A percentile compares a stretch with the other conserved stretches of the same genome.
Conservation (phyloP, 495 filamentous ascomycete species). For the Melanomma pulvis-pyrius region DNA sequence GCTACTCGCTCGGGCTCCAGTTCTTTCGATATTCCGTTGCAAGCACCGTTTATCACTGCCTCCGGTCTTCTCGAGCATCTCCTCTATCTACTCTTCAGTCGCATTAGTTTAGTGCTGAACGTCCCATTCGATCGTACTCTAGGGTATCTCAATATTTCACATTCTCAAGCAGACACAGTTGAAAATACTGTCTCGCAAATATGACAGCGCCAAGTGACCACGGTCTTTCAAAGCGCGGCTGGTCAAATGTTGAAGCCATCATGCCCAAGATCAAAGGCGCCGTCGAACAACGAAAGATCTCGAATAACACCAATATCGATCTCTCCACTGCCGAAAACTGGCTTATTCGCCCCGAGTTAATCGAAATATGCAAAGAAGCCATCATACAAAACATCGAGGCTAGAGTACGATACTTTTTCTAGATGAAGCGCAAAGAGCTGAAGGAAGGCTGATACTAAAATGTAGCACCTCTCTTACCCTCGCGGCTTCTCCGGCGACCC, state of each 20-base stretch:
- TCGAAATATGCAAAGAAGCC: constrained; percentile 36
- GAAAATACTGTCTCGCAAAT: not conserved
- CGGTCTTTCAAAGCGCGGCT: constrained; percentile 18
- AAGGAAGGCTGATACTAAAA: not conserved
- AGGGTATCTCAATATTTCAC: not conserved
- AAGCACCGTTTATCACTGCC: too few relatives aligned
- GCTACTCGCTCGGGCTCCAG: too few relatives aligned
- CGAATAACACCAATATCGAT: constrained; percentile 33
- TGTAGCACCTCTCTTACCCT: constrained; percentile 43
- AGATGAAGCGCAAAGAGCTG: not conserved
- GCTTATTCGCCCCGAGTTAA: constrained; percentile 22
- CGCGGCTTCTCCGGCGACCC: constrained; percentile 39
- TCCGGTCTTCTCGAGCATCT: too few relatives aligned
- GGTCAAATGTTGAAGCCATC: constrained; percentile 18
- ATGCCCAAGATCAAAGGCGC: constrained; percentile 29
- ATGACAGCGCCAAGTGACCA: not conserved
- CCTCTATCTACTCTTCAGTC: too few relatives aligned
- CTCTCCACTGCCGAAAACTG: constrained; percentile 44
- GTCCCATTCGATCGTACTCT: too few relatives aligned
- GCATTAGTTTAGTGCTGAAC: too few relatives aligned
- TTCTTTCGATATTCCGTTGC: too few relatives aligned
- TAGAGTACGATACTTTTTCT: not conserved
- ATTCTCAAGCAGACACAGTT: not conserved
- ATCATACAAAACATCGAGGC: constrained; percentile 7
- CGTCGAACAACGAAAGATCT: constrained; percentile 5